These are phyloP conservation scores for Leccinum incarnatum DNA, from an alignment of 768 basidiomycete species.

Conservation along the genomic window DNA sequence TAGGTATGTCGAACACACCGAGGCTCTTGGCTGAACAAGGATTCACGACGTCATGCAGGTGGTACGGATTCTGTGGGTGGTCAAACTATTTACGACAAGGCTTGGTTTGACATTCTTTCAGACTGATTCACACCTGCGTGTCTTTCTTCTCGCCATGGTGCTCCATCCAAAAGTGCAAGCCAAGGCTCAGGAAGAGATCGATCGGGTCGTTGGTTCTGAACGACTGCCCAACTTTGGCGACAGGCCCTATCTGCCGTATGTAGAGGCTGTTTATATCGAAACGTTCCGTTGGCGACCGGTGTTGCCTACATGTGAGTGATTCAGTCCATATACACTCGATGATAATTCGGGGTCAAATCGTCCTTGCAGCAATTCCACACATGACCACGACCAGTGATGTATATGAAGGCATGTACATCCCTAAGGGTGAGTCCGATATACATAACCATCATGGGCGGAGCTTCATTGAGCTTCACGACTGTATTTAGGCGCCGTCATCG, in stretches of 20 bases:
- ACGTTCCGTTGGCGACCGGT: slow-evolving; percentile 31
- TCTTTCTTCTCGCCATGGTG: slow-evolving; percentile 35
- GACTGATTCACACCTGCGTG: slow-evolving; percentile 13
- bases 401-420: slow-evolving; percentile 30
- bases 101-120: slow-evolving; percentile 3
- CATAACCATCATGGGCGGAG: neutral
- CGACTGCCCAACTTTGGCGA: slow-evolving; percentile 32
- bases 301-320: slow-evolving; percentile 25
- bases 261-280: slow-evolving; percentile 33
- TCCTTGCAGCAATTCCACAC: slow-evolving; percentile 22
- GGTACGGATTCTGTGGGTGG: slow-evolving; percentile 27
- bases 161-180: slow-evolving; percentile 32
- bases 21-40: neutral
- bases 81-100: neutral
- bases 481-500: slow-evolving; percentile 16
- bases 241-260: slow-evolving; percentile 28
- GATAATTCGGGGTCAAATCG: neutral
- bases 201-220: slow-evolving; percentile 28
- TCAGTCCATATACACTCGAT: neutral
- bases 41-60: slow-evolving; percentile 11
- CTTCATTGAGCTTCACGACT: neutral
- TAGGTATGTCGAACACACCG: slow-evolving; percentile 15
- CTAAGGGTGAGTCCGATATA: slow-evolving; percentile 20
- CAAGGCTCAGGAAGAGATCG: slow-evolving; percentile 33
- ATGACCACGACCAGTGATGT: slow-evolving; percentile 24